A percentile compares a stretch with the other conserved stretches of the same genome.
Evolutionary conservation across 2,329 filamentous ascomycete species (phyloP).

Genomic region (Claviceps citrina): DNA sequence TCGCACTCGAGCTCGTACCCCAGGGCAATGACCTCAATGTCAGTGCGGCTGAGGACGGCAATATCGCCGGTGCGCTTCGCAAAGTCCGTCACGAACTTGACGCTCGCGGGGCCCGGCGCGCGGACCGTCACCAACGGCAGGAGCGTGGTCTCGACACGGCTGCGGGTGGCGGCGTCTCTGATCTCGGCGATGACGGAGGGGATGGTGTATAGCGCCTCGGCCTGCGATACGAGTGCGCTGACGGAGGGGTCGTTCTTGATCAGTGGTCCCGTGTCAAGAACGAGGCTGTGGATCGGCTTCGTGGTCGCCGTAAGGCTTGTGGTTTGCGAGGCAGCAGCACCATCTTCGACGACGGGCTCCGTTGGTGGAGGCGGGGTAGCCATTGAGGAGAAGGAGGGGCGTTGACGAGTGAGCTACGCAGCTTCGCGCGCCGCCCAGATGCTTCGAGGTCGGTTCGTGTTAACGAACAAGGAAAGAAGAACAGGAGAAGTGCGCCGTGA

Average conservation of each 20-base stretch:
- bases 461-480: too few relatives aligned
- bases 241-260: slow-evolving; percentile 84
- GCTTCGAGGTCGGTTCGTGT: too few relatives aligned
- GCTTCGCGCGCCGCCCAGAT: too few relatives aligned
- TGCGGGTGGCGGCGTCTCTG: slow-evolving; percentile 65
- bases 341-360: slow-evolving; percentile 6
- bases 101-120: slow-evolving; percentile 57
- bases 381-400: neutral
- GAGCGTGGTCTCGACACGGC: slow-evolving; percentile 69
- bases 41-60: slow-evolving; percentile 71
- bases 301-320: slow-evolving; percentile 1
- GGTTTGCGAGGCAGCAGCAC: slow-evolving; percentile 4
- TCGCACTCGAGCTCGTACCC: slow-evolving; percentile 93
- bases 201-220: slow-evolving; percentile 66
- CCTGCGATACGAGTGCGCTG: slow-evolving; percentile 63
- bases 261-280: slow-evolving; percentile 82
- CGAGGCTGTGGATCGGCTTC: slow-evolving; percentile 67
- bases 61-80: slow-evolving; percentile 80
- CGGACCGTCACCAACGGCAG: slow-evolving; percentile 71
- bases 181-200: slow-evolving; percentile 81
- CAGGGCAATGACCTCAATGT: slow-evolving; percentile 78
- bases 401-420: too few relatives aligned
- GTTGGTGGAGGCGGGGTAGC: slow-evolving; percentile 2
- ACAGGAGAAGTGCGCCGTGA: too few relatives aligned
- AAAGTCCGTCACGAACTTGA: slow-evolving; percentile 71